Evolutionary conservation across 2,329 filamentous ascomycete species (phyloP), one percentile per base, ranked within the genome.

Genomic region (Cladosporium sp.): DNA sequence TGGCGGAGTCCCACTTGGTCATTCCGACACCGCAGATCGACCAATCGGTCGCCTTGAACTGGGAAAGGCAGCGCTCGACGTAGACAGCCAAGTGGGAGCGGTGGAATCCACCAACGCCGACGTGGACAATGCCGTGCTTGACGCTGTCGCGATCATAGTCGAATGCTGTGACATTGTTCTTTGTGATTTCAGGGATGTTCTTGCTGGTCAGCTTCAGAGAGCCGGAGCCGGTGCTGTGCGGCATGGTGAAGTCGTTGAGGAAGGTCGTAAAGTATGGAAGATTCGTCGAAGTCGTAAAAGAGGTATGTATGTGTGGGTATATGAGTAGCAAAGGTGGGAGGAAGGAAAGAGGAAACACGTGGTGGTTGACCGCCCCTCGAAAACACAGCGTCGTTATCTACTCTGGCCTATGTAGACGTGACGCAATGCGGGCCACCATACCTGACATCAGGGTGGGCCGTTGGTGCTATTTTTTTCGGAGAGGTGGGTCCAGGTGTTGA

Each of bases 41-140:
- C 65, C 74, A 82, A 62, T 81, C 72, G 47, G 63, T 72, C 22
- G 76, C 64, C 12, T 70, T 72, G 57, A 78, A 74, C 58, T 80
- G 72, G 67, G 76, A 69, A 65, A 81, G 75, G 68, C 81, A 67
- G 47, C 73, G 66, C 69, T 81, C 72, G 56, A 81, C 65, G 64
- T 82, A 82, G 62, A 81, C 77, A 19, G 79, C 79, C 68, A 82
- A 65, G 58, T 82, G 79, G 20, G 79, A 78, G 62, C 79, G 71
- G 73, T 82, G 79, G 72, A 82, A 82, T 66, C 79, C 79, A 60
- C 79, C 79, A 12, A 82, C 79, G 51, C 79, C 79, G 57, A 82
- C 70, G 68, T 82, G 79, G 45, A 82, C 79, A 53, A 82, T 80
- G 36, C 79, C 79, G 66, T 82, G 77, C 72, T 80, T 81, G 61